Base-by-base conservation (phyloP, 805 yeast genomes). In the Grigorovia yakushimaensis region DNA sequence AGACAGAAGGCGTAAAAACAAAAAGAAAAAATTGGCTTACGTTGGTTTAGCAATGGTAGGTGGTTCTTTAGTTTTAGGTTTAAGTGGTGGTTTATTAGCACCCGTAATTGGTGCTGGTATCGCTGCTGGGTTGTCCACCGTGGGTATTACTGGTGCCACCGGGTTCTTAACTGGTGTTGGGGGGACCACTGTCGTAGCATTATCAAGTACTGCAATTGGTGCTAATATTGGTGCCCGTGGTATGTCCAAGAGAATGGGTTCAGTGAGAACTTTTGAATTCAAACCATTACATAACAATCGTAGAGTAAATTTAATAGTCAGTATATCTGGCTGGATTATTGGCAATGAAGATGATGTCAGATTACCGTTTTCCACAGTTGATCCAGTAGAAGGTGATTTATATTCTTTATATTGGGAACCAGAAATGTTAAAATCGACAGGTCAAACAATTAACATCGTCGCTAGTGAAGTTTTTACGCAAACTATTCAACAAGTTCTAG, bases 21-120 rank as follows among this genome's bases (percentile, higher is more conserved):
- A 73, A 53, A 78, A 76, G 52, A 81, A 74, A 59, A 82, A 89
- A 59, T 69, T 87, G 62, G 82, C 88, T 45, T 88, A 86, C 58
- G 85, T 93, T 51, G 99, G 98, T 0, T 68, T 93, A 43, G 99
- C 99, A 0, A 93, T 98, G 7, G 74, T 89, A 15, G 98, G 98
- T 24, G 99, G 99, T 2, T 89, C 96, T 1, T 70, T 93, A 20
- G 95, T 93, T 1, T 77, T 93, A 49, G 99, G 99, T 1, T 70
- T 93, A 18, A 87, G 96, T 50, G 98, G 96, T 8, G 99, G 99
- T 6, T 66, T 93, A 41, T 69, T 93, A 41, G 98, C 98, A 0
- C 99, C 99, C 0, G 95, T 94, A 2, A 94, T 93, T 58, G 98
- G 98, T 44, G 98, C 98, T 1, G 99, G 99, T 58, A 61, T 93